A percentile compares a stretch with the other conserved stretches of the same genome.
Evolutionary conservation across 805 yeast species (phyloP).

Genomic region (Saccharomycopsis capsularis): DNA sequence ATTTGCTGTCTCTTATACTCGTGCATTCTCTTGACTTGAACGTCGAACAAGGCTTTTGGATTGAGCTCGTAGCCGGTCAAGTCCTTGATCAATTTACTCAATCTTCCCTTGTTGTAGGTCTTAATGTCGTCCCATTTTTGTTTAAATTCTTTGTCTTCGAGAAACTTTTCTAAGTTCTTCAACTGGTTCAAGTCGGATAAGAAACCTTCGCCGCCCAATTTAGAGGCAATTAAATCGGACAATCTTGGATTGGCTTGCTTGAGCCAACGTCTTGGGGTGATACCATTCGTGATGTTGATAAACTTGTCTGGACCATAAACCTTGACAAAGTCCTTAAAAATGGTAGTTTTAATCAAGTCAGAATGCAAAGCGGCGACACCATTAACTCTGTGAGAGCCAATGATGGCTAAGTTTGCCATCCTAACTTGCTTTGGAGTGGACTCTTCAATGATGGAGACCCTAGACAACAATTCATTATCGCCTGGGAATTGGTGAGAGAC

Average conservation of each 20-base stretch:
- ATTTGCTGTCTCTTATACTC: conserved; percentile 94
- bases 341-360: conserved; percentile 80
- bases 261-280: conserved; percentile 95
- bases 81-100: conserved; percentile 60
- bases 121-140: conserved; percentile 66
- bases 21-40: conserved; percentile 92
- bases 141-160: conserved; percentile 64
- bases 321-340: conserved; percentile 82
- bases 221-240: conserved; percentile 63
- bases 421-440: conserved; percentile 72
- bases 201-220: conserved; percentile 62
- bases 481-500: conserved; percentile 74
- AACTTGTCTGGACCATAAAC: conserved; percentile 78
- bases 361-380: conserved; percentile 97
- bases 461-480: conserved; percentile 53
- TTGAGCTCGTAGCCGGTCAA: conserved; percentile 53
- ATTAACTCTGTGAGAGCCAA: conserved; percentile 89
- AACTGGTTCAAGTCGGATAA: conserved; percentile 61
- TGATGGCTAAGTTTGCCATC: conserved; percentile 87
- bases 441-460: conserved; percentile 85
- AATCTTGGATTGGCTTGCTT: conserved; percentile 85
- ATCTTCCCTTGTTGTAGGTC: conserved; percentile 55
- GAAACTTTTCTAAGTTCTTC: conserved; percentile 57
- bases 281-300: conserved; percentile 89
- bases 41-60: conserved; percentile 71